A percentile compares a stretch with the other conserved stretches of the same genome.
These are phyloP conservation scores for Amauroascus verrucosus DNA, from an alignment of 2,329 filamentous ascomycete genomes.

Conservation along the genomic window DNA sequence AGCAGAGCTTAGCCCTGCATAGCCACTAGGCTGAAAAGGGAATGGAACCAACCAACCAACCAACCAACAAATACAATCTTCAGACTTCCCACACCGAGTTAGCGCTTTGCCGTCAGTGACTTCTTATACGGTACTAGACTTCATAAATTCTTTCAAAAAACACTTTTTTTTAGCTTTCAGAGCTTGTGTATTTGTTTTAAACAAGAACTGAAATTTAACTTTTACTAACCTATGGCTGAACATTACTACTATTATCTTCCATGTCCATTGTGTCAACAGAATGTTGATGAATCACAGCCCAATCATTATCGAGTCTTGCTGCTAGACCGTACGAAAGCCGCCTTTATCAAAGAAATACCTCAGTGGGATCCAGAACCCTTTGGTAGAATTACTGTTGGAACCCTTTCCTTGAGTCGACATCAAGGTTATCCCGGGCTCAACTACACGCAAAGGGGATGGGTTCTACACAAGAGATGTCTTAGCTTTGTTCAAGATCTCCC, in stretches of 20 bases:
- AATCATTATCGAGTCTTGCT: constrained; percentile 4
- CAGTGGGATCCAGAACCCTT: neutral
- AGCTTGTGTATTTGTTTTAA: neutral
- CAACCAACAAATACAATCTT: too few species aligned
- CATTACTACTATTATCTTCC: neutral
- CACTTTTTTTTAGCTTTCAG: too few species aligned
- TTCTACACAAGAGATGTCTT: constrained; percentile 10
- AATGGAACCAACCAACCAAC: too few species aligned
- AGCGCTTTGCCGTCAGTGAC: too few species aligned
- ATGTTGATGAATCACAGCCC: neutral
- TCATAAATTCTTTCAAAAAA: too few species aligned
- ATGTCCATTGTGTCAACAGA: constrained; percentile 7
- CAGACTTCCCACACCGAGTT: too few species aligned
- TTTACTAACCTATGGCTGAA: neutral
- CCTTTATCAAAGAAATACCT: neutral
- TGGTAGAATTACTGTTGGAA: neutral
- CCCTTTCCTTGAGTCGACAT: neutral
- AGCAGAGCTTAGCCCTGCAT: too few species aligned
- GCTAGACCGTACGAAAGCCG: neutral
- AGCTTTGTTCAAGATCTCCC: neutral
- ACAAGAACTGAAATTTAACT: neutral
- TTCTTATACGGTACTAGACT: too few species aligned
- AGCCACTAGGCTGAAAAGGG: too few species aligned
- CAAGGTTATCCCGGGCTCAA: neutral
- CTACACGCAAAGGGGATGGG: neutral